These are phyloP conservation scores for Boeremia lycopersici DNA, from an alignment of 2,329 filamentous ascomycete genomes.

Conservation along the genomic window DNA sequence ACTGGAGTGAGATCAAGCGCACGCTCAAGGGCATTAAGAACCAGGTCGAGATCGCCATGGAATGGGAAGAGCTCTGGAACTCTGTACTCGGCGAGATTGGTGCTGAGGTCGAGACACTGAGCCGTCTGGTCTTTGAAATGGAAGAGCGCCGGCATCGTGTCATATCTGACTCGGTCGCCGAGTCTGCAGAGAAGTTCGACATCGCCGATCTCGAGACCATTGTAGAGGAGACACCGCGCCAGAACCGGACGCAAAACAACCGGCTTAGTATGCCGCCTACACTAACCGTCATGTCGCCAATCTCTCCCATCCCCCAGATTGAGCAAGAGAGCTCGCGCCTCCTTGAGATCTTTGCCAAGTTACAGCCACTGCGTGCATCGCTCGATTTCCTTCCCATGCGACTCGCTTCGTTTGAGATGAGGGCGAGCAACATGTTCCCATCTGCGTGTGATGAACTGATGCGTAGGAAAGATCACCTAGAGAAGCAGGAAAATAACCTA, in stretches of 20 bases:
- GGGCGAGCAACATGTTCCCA: conserved; percentile 80
- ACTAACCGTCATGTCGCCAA: conserved; percentile 66
- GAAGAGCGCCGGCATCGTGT: conserved; percentile 90
- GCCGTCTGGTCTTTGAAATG: conserved; percentile 91
- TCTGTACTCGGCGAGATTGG: conserved; percentile 92
- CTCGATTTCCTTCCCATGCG: conserved; percentile 96
- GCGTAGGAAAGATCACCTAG: conserved; percentile 73
- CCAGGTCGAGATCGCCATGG: conserved; percentile 96
- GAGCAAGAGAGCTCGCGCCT: conserved; percentile 85
- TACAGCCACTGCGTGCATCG: conserved; percentile 91
- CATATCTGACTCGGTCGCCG: conserved; percentile 63
- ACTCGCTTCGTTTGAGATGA: conserved; percentile 80
- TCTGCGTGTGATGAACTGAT: conserved; percentile 90
- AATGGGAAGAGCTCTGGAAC: conserved; percentile 98
- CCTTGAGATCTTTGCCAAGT: conserved; percentile 87
- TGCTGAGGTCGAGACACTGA: conserved; percentile 80
- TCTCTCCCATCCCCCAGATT: conserved; percentile 60
- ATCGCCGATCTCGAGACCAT: conserved; percentile 92
- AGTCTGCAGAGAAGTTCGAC: conserved; percentile 70
- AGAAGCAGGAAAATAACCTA: conserved; percentile 85
- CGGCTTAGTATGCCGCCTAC: conserved; percentile 70
- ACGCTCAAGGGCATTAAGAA: conserved; percentile 80
- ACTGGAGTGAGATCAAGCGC: conserved; percentile 82
- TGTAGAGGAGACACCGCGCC: conserved; percentile 79
- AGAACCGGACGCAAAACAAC: conserved; percentile 62